Evolutionary conservation across 345 rosid genomes (phyloP).

Genomic region (Arabidopsis arenosa): DNA sequence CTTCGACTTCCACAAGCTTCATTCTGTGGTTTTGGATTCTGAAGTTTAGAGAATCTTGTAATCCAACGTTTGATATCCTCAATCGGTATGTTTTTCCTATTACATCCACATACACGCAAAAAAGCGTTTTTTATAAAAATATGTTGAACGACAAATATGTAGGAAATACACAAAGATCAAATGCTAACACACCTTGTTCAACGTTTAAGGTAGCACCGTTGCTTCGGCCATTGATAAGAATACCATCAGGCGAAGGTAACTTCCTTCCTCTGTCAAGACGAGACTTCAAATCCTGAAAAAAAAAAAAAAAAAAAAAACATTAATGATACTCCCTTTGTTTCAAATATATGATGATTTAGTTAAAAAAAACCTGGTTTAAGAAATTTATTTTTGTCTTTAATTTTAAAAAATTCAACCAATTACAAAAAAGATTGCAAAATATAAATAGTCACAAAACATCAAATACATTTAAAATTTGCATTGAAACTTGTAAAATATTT

Average conservation of each 20-base stretch:
- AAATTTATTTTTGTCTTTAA: too few species aligned
- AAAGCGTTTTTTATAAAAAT: neutral
- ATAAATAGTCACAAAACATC: too few species aligned
- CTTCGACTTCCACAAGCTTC: constrained; percentile 70
- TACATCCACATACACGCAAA: neutral
- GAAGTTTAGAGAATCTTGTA: constrained; percentile 58
- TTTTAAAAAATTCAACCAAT: too few species aligned
- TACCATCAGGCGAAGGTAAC: constrained; percentile 78
- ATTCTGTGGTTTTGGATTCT: constrained; percentile 53
- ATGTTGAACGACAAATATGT: neutral
- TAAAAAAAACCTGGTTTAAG: too few species aligned
- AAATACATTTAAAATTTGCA: too few species aligned
- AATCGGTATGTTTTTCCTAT: constrained; percentile 59
- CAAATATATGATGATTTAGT: too few species aligned
- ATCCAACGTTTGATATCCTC: constrained; percentile 68
- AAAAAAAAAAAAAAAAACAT: too few species aligned
- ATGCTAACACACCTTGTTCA: constrained; percentile 68
- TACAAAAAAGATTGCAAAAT: too few species aligned
- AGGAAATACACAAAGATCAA: neutral
- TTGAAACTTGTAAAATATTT: too few species aligned
- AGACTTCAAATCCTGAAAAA: constrained; percentile 58
- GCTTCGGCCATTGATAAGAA: constrained; percentile 92
- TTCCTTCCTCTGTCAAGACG: constrained; percentile 65
- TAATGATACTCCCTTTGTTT: neutral
- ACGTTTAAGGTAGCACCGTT: constrained; percentile 68